A percentile compares a stretch with the other conserved stretches of the same genome.
Conservation (phyloP, 2,329 filamentous ascomycete species). For the Hirsutella thompsonii region DNA sequence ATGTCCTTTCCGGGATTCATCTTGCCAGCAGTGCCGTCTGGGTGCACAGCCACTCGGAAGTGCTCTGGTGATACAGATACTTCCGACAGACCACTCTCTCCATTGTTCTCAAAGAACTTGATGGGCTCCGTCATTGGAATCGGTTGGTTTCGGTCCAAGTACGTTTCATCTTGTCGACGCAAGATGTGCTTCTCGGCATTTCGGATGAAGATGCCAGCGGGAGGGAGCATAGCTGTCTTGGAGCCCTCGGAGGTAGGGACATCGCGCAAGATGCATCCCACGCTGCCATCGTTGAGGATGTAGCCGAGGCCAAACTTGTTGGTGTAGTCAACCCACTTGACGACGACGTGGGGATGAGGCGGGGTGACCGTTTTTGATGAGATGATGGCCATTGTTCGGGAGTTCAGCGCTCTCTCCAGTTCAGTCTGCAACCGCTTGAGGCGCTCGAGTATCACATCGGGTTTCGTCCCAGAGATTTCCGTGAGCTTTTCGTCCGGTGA, state of each 20-base stretch:
- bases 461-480: constrained; percentile 37
- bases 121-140: constrained; percentile 50
- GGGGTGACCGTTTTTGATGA: constrained; percentile 39
- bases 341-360: constrained; percentile 49
- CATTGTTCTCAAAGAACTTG: constrained; percentile 63
- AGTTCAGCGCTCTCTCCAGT: constrained; percentile 49
- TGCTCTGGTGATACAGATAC: constrained; percentile 52
- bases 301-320: constrained; percentile 80
- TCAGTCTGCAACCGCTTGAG: constrained; percentile 45
- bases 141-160: constrained; percentile 45
- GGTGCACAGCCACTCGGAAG: constrained; percentile 41
- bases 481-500: constrained; percentile 38
- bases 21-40: constrained; percentile 47
- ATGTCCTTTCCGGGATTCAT: constrained; percentile 50
- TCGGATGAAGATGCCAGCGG: constrained; percentile 58
- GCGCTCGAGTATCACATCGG: constrained; percentile 43
- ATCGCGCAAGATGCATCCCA: constrained; percentile 55
- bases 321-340: constrained; percentile 82
- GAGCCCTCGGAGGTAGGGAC: constrained; percentile 38
- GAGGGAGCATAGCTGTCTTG: constrained; percentile 43
- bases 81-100: constrained; percentile 47
- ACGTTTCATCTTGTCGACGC: constrained; percentile 41
- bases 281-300: constrained; percentile 68
- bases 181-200: constrained; percentile 60
- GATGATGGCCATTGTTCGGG: constrained; percentile 48